Evolutionary conservation across 2,329 filamentous ascomycete species (phyloP).

Genomic region (Aureobasidium leucospermi): DNA sequence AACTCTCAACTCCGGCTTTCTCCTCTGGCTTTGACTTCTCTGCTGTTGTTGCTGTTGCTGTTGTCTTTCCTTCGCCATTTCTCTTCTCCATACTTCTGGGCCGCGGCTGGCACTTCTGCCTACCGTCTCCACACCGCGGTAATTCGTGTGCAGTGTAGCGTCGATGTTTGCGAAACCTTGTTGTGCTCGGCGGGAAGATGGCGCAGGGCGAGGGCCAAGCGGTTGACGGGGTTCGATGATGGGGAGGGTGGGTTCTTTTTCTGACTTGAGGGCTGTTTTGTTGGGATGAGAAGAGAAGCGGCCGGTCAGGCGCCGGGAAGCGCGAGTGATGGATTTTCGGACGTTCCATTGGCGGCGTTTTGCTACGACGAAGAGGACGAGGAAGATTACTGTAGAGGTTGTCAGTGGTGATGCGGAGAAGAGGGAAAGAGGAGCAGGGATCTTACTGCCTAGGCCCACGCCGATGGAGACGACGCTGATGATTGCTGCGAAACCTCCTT

Average conservation of each 20-base stretch:
- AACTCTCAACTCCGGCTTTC: constrained; percentile 7
- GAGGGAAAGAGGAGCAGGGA: constrained; percentile 57
- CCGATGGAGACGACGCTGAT: constrained; percentile 63
- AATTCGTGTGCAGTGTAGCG: neutral
- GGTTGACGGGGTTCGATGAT: constrained; percentile 1
- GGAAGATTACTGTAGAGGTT: neutral
- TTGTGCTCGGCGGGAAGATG: neutral
- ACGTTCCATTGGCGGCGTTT: constrained; percentile 83
- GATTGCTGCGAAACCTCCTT: constrained; percentile 65
- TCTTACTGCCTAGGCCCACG: constrained; percentile 56
- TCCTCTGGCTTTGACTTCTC: neutral
- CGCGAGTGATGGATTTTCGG: constrained; percentile 62
- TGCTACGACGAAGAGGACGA: constrained; percentile 65
- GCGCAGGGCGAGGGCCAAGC: neutral
- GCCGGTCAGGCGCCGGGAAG: constrained; percentile 42
- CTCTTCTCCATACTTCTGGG: neutral
- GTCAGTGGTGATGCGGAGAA: constrained; percentile 38
- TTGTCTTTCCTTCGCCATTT: neutral
- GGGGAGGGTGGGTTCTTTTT: neutral
- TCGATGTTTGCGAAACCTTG: neutral
- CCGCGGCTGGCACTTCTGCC: neutral
- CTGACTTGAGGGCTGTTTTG: constrained; percentile 10
- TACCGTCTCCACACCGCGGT: neutral
- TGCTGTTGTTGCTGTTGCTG: neutral
- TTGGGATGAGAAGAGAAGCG: constrained; percentile 21